Percentiles rank a stretch among this genome's conserved stretches.
These are phyloP conservation scores for Diutina mesorugosa DNA, from an alignment of 1,139 yeast genomes.

Conservation along the genomic window DNA sequence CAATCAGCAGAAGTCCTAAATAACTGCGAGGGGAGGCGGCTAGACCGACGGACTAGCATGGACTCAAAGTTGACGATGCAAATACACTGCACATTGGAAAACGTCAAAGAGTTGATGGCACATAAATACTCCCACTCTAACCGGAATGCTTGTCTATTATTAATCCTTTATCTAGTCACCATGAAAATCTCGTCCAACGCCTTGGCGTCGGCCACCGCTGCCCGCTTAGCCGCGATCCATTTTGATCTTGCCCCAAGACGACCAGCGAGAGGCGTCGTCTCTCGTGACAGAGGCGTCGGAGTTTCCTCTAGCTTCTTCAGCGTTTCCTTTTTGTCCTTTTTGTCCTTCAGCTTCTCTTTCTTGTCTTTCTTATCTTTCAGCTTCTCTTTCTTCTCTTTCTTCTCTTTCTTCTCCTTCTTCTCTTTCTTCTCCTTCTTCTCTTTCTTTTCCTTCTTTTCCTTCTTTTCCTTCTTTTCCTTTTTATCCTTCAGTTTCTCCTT, in stretches of 20 bases:
- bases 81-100: too few relatives aligned
- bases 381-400: background rate
- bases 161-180: conserved; percentile 36
- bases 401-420: conserved; percentile 11
- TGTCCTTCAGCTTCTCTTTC: conserved; percentile 3
- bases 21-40: too few relatives aligned
- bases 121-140: too few relatives aligned
- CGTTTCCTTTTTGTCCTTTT: conserved; percentile 4
- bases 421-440: conserved; percentile 16
- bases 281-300: conserved; percentile 7
- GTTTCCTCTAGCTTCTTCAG: conserved; percentile 15
- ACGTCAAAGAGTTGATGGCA: too few relatives aligned
- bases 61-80: too few relatives aligned
- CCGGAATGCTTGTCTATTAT: background rate
- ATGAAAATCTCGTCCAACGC: conserved; percentile 87
- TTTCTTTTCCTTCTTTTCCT: conserved; percentile 13
- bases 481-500: too few relatives aligned
- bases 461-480: conserved; percentile 15
- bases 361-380: conserved; percentile 8
- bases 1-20: too few relatives aligned
- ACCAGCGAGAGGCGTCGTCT: conserved; percentile 26
- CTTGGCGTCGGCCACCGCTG: conserved; percentile 80
- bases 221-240: conserved; percentile 81
- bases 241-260: conserved; percentile 71
- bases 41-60: too few relatives aligned